Percentiles rank a stretch among this genome's conserved stretches.
Conservation (phyloP, 352 stramenopile species). For the Globisporangium irregulare region DNA sequence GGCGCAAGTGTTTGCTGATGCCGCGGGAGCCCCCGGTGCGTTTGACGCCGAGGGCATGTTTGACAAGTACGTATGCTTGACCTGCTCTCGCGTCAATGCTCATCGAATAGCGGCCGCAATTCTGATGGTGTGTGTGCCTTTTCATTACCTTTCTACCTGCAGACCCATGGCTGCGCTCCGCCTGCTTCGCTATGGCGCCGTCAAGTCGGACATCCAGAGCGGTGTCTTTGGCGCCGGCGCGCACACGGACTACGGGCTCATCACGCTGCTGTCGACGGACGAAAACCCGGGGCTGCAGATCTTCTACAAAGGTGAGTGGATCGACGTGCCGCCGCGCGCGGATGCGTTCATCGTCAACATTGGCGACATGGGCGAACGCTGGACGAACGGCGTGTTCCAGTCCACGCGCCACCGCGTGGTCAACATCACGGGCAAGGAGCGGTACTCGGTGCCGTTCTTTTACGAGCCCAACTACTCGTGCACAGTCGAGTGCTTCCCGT, state of each 20-base stretch:
- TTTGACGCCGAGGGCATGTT: constrained; percentile 59
- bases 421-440: constrained; percentile 51
- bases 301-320: constrained; percentile 45
- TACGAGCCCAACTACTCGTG: constrained; percentile 77
- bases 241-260: constrained; percentile 71
- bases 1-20: constrained; percentile 55
- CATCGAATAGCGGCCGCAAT: background rate
- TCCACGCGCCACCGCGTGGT: constrained; percentile 69
- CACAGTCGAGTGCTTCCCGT: constrained; percentile 56
- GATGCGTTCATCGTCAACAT: constrained; percentile 74
- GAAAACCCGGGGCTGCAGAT: constrained; percentile 58
- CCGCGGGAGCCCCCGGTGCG: constrained; percentile 39
- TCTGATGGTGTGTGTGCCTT: too few species aligned
- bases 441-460: constrained; percentile 80
- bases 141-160: too few species aligned
- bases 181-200: constrained; percentile 70
- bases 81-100: background rate
- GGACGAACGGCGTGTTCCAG: constrained; percentile 66
- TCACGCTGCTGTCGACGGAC: constrained; percentile 70
- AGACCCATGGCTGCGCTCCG: constrained; percentile 72
- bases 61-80: constrained; percentile 33
- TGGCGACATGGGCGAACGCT: constrained; percentile 72
- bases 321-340: constrained; percentile 50
- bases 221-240: constrained; percentile 76
- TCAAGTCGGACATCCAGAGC: constrained; percentile 52